Evolutionary conservation across 768 basidiomycete genomes (phyloP).

Genomic region (Trametes coccinea): DNA sequence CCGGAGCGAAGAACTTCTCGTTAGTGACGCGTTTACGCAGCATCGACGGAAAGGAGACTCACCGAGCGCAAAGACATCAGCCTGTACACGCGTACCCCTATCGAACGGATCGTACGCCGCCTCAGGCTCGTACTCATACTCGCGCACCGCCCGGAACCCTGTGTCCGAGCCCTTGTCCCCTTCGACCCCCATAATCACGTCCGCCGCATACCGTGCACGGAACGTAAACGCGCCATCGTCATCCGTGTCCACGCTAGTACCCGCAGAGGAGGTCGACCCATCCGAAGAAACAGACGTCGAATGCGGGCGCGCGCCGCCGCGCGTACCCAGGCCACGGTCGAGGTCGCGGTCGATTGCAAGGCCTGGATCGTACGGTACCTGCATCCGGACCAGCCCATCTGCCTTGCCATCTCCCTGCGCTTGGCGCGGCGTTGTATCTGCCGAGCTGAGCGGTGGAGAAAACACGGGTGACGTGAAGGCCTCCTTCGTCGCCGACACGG

Average conservation of each 20-base stretch:
- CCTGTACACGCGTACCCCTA: background rate
- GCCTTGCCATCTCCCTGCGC: background rate
- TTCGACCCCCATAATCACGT: background rate
- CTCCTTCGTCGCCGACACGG: background rate
- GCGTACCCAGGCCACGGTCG: background rate
- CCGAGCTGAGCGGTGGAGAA: background rate
- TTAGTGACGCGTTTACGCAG: background rate
- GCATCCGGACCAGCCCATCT: background rate
- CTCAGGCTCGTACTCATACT: background rate
- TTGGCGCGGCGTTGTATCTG: background rate
- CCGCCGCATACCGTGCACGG: background rate
- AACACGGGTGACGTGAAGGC: background rate
- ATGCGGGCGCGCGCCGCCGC: conserved; percentile 4
- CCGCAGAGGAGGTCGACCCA: conserved; percentile 2
- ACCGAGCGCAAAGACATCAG: background rate
- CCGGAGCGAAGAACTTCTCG: background rate
- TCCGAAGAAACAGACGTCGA: conserved; percentile 14
- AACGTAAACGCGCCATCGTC: background rate
- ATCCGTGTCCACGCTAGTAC: background rate
- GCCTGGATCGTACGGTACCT: conserved; percentile 3
- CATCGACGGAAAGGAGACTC: background rate
- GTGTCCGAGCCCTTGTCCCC: background rate
- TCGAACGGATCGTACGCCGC: conserved; percentile 1
- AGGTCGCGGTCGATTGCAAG: background rate
- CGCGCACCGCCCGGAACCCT: background rate